A percentile compares a stretch with the other conserved stretches of the same genome.
Evolutionary conservation across 73 alveolate species (phyloP).

Genomic region (Paramecium sonneborni): DNA sequence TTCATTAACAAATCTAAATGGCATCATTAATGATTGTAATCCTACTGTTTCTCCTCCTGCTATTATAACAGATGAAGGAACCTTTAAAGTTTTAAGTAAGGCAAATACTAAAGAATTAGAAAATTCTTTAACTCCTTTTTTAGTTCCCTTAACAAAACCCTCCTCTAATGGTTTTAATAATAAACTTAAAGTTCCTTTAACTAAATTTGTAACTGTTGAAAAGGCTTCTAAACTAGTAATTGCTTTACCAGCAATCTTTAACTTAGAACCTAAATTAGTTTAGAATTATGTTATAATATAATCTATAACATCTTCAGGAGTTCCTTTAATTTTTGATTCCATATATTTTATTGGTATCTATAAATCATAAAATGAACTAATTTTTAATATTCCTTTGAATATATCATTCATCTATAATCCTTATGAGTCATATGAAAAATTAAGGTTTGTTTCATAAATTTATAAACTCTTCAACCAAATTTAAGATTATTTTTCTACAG

Average conservation of each 20-base stretch:
- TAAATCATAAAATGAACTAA: slow-evolving; percentile 34
- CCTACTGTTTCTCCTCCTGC: slow-evolving; percentile 4
- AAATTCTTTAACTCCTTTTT: slow-evolving; percentile 18
- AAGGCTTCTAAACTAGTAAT: not conserved
- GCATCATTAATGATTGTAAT: not conserved
- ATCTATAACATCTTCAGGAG: not conserved
- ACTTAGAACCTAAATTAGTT: not conserved
- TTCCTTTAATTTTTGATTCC: not conserved
- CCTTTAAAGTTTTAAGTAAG: not conserved
- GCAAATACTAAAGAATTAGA: not conserved
- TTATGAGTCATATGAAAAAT: slow-evolving; percentile 11
- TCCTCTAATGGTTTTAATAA: not conserved
- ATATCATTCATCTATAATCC: slow-evolving; percentile 9
- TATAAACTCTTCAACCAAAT: not conserved
- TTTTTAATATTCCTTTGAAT: not conserved
- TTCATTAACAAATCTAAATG: not conserved
- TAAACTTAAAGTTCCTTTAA: not conserved
- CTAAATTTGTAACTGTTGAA: not conserved
- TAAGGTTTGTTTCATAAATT: not conserved
- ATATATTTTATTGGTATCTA: not conserved
- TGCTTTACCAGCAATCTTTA: not conserved
- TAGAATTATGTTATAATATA: not conserved
- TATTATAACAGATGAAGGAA: not conserved
- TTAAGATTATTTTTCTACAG: not conserved
- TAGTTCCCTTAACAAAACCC: not conserved